These are phyloP conservation scores for Epichloe brachyelytri DNA, from an alignment of 2,329 filamentous ascomycete genomes.

Conservation along the genomic window DNA sequence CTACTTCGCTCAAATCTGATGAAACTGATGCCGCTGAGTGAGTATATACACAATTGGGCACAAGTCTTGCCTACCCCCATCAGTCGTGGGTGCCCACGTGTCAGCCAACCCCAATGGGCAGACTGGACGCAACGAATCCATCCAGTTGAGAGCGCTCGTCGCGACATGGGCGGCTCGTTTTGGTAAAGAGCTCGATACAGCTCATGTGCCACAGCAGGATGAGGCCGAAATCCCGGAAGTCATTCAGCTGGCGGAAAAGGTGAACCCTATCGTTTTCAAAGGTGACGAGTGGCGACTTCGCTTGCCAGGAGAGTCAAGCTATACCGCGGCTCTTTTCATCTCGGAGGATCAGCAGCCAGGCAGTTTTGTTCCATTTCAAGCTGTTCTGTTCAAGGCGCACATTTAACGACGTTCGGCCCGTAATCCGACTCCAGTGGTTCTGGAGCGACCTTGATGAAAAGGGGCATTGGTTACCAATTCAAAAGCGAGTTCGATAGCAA, in stretches of 20 bases:
- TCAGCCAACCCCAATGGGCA: conserved; percentile 47
- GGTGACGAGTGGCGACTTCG: no score
- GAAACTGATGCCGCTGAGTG: conserved; percentile 51
- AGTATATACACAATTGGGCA: conserved; percentile 50
- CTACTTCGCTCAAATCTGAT: conserved; percentile 40
- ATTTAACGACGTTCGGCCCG: no score
- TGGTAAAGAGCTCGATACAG: conserved; percentile 49
- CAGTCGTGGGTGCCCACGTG: conserved; percentile 53
- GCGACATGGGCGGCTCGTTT: no score
- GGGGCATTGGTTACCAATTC: no score
- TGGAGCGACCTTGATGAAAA: no score
- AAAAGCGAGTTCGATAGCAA: no score
- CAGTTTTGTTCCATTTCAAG: no score
- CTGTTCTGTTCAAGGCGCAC: no score
- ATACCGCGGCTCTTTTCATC: no score
- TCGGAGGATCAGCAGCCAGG: no score
- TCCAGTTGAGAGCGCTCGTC: conserved; percentile 44
- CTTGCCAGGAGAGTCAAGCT: no score
- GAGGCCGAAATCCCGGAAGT: conserved; percentile 37
- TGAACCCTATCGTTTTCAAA: conserved; percentile 25
- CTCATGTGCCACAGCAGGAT: conserved; percentile 37
- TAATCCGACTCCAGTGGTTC: no score
- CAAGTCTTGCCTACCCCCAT: conserved; percentile 50
- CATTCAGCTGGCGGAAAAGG: conserved; percentile 38
- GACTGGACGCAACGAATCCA: conserved; percentile 24